Conservation (phyloP, 163 green algal species). For the Prototheca wickerhamii region DNA sequence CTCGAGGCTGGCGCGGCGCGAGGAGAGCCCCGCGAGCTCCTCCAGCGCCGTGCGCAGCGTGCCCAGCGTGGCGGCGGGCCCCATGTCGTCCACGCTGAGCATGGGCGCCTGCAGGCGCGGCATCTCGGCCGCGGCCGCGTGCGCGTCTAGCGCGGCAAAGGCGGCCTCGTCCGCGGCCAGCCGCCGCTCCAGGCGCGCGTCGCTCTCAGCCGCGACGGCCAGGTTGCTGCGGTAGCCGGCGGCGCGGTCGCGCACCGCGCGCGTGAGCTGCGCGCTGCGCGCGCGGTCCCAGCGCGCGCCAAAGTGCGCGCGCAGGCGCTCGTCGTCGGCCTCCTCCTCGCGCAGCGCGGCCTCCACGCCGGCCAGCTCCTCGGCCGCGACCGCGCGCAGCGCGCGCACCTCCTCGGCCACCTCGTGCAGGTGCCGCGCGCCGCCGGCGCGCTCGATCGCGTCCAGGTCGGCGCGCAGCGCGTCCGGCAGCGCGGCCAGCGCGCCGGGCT, state of each 20-base stretch:
- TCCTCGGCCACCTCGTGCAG: conserved; percentile 46
- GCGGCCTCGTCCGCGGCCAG: conserved; percentile 36
- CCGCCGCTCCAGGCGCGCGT: conserved; percentile 37
- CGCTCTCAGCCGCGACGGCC: conserved; percentile 38
- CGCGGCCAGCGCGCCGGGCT: conserved; percentile 23
- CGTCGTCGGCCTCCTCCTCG: conserved; percentile 48
- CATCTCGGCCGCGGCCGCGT: conserved; percentile 60
- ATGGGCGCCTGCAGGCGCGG: conserved; percentile 57
- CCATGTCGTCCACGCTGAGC: conserved; percentile 48
- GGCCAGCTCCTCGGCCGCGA: conserved; percentile 53
- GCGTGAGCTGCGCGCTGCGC: conserved; percentile 32
- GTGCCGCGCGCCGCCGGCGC: conserved; percentile 54
- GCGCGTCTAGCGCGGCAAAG: conserved; percentile 45
- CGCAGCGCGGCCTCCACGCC: conserved; percentile 49
- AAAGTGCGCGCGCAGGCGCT: conserved; percentile 29
- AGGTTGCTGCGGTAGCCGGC: conserved; percentile 45
- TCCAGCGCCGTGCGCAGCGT: conserved; percentile 60
- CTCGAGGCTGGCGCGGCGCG: conserved; percentile 70
- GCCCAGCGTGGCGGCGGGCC: conserved; percentile 64
- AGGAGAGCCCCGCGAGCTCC: conserved; percentile 40
- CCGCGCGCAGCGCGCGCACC: conserved; percentile 48
- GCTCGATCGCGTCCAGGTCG: conserved; percentile 67
- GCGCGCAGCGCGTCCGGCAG: conserved; percentile 57
- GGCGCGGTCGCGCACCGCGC: conserved; percentile 37
- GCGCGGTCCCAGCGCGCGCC: conserved; percentile 32